phyloP scores from a whole-genome alignment of 768 basidiomycete species.

The Xerocomellus amylosporus region DNA sequence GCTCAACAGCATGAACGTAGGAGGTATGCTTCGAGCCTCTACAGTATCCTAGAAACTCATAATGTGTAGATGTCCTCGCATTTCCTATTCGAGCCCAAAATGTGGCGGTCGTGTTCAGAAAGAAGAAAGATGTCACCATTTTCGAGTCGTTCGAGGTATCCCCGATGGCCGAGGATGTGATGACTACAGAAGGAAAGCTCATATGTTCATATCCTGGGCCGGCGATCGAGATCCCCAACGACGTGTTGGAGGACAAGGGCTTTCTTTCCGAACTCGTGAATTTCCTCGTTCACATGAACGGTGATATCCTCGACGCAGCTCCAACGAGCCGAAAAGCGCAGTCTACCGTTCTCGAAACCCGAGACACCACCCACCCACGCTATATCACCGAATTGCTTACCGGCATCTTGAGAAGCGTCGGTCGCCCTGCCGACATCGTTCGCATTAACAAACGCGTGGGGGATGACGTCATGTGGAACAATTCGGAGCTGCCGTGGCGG shows the following conservation, averaged over 20 bases:
- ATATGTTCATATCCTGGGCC: conserved; percentile 45
- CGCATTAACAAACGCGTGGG: conserved; percentile 42
- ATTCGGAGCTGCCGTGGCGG: conserved; percentile 44
- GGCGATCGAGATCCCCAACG: conserved; percentile 37
- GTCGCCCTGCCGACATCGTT: conserved; percentile 27
- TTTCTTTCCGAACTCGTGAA: conserved; percentile 37
- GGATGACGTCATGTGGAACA: conserved; percentile 46
- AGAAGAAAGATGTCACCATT: conserved; percentile 22
- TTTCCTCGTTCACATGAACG: conserved; percentile 38
- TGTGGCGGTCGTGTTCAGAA: conserved; percentile 43
- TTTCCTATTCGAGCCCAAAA: conserved; percentile 47
- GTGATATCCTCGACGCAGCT: conserved; percentile 34
- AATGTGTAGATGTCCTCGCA: conserved; percentile 33
- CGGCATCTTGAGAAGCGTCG: conserved; percentile 43
- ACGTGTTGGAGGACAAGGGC: conserved; percentile 21
- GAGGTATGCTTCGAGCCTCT: conserved; percentile 13
- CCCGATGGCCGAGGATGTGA: conserved; percentile 35
- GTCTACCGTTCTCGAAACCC: conserved; percentile 34
- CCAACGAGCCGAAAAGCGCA: conserved; percentile 39
- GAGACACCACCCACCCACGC: conserved; percentile 43
- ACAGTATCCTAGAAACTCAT: background rate
- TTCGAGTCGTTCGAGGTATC: conserved; percentile 50
- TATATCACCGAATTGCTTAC: conserved; percentile 50
- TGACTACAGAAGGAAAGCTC: conserved; percentile 41
- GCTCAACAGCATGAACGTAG: conserved; percentile 17